Evolutionary conservation across 208 protist species (phyloP), one percentile per base, ranked within the genome.

Genomic region (Porcisia hertigi): DNA sequence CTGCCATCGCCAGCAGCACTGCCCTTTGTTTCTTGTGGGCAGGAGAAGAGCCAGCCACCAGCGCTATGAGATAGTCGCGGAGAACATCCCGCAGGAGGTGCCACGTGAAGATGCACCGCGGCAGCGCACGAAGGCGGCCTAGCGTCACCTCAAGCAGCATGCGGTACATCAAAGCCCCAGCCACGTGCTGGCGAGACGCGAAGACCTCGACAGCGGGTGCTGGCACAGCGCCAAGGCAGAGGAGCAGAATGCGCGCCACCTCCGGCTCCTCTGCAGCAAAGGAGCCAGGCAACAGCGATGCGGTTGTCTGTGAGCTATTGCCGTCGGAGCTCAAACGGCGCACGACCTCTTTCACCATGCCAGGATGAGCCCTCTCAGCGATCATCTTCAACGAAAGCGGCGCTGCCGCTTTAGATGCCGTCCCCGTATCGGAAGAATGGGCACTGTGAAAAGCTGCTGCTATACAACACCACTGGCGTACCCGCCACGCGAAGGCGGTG

Each of bases 101-200:
- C 90, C 90, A 94, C 41, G 80, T 88, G 59, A 84, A 80, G 43
- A 86, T 57, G 64, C 89, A 92, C 34, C 89, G 89, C 43, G 89
- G 87, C 25, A 79, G 72, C 25, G 71, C 64, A 45, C 71, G 58
- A 34, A 94, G 80, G 11, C 86, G 85, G 14, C 79, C 65, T n/a
- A 84, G 78, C 54, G 77, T 82, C 23, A 91, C 69, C 62, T 92
- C 82, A 0, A 86, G 41, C 25, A 94, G 23, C 49, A 91, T 73
- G 71, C 88, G 89, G 14, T 78, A 83, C n/a, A 87, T 75, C 18
- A 88, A 66, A 43, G 82, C 85, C 1, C 83, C 80, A 20, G 73
- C 80, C 30, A 75, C 47, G 18, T 77, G 58, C 16, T 18, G 65
- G 53, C 79, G 69, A 30, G 66, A 7, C 25, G 39, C 25, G 18